Evolutionary conservation across 768 basidiomycete species (phyloP).

Genomic region (Termitomyces sp.): DNA sequence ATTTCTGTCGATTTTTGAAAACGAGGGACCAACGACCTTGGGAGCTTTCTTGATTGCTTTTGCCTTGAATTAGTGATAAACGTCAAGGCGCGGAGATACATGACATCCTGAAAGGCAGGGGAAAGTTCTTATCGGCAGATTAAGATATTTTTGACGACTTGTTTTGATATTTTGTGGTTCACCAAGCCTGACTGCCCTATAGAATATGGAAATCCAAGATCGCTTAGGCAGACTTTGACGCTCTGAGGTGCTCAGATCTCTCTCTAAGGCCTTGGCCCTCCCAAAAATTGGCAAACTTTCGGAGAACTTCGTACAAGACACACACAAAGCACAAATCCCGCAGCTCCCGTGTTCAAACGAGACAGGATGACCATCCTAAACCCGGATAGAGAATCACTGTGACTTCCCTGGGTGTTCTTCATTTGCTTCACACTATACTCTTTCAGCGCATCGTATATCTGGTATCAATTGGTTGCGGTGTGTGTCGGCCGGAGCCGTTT

Average conservation of each 20-base stretch:
- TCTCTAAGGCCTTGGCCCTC: neutral
- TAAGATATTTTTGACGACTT: no score
- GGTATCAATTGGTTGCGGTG: neutral
- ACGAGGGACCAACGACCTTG: no score
- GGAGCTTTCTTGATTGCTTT: no score
- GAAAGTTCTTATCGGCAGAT: no score
- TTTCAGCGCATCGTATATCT: neutral
- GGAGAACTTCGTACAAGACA: neutral
- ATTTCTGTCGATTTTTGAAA: no score
- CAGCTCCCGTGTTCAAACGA: neutral
- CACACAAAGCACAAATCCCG: neutral
- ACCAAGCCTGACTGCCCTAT: no score
- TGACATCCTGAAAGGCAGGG: no score
- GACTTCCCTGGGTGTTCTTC: neutral
- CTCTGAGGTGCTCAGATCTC: neutral
- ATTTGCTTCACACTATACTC: neutral
- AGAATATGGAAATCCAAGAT: no score
- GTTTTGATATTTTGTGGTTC: no score
- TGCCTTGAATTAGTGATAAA: no score
- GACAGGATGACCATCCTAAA: neutral
- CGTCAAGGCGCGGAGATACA: no score
- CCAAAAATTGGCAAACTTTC: no score
- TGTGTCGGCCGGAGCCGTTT: neutral
- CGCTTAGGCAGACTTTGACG: neutral
- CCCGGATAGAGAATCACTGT: neutral